phyloP scores from a whole-genome alignment of 2,329 filamentous ascomycete species.

The Clathrospora elynae region DNA sequence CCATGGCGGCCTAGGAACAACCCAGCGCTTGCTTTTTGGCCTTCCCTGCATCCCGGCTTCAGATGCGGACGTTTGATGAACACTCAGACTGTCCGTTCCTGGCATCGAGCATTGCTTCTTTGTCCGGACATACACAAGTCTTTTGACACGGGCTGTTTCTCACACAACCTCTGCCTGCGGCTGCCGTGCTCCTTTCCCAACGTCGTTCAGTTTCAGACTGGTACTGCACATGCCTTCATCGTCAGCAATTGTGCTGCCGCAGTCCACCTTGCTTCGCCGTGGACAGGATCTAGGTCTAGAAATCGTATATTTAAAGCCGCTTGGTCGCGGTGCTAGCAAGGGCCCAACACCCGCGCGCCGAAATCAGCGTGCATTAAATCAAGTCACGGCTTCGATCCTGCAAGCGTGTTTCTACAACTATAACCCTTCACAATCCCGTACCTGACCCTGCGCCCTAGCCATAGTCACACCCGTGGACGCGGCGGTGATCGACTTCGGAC shows the following conservation, averaged over 20 bases:
- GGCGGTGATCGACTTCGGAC: constrained; percentile 43
- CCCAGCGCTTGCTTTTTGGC: constrained; percentile 35
- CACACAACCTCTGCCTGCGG: constrained; percentile 37
- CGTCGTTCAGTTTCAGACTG: constrained; percentile 43
- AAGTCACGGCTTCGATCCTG: constrained; percentile 25
- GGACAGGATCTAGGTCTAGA: constrained; percentile 32
- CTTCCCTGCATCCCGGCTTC: constrained; percentile 35
- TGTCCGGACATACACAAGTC: constrained; percentile 36
- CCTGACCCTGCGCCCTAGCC: constrained; percentile 36
- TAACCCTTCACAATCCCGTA: constrained; percentile 29
- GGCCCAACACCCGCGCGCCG: constrained; percentile 38
- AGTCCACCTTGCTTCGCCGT: constrained; percentile 31
- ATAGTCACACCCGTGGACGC: constrained; percentile 32
- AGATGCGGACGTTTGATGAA: constrained; percentile 37
- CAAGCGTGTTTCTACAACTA: constrained; percentile 23
- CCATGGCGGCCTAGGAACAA: constrained; percentile 26
- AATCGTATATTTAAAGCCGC: constrained; percentile 39
- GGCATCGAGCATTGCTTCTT: constrained; percentile 37
- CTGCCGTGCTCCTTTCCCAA: constrained; percentile 43
- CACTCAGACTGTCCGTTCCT: constrained; percentile 37
- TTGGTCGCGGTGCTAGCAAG: constrained; percentile 44
- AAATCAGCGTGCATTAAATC: constrained; percentile 34
- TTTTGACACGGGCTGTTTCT: constrained; percentile 36
- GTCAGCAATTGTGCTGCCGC: constrained; percentile 37
- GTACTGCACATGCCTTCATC: constrained; percentile 36